These are phyloP conservation scores for Geranomyces variabilis DNA, from an alignment of 192 early-diverging fungal genomes.

Conservation along the genomic window DNA sequence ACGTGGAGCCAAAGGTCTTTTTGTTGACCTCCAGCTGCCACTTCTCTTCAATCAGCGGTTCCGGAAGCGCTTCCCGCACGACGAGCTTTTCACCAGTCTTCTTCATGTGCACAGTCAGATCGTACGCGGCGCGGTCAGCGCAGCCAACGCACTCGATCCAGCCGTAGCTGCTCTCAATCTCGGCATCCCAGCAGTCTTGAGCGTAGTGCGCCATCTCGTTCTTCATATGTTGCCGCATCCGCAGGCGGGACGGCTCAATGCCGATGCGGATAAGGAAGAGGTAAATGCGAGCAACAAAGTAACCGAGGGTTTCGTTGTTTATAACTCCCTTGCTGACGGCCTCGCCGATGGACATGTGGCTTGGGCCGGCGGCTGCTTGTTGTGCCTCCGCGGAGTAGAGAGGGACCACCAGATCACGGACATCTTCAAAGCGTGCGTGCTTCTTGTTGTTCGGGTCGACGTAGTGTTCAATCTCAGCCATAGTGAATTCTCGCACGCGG, in stretches of 20 bases:
- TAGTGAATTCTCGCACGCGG: slow-evolving; percentile 96
- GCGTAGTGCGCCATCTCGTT: slow-evolving; percentile 99
- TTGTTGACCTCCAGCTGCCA: slow-evolving; percentile 88
- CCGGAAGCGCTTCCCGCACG: slow-evolving; percentile 84
- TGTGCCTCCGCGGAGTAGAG: slow-evolving; percentile 81
- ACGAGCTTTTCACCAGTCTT: slow-evolving; percentile 91
- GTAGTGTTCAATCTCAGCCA: slow-evolving; percentile 99
- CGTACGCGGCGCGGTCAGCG: slow-evolving; percentile 98
- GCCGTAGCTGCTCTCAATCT: slow-evolving; percentile 91
- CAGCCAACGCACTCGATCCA: slow-evolving; percentile 99
- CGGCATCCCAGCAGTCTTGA: slow-evolving; percentile 94
- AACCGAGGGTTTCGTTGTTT: slow-evolving; percentile 98
- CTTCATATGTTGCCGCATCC: slow-evolving; percentile 98
- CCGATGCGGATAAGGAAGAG: slow-evolving; percentile 89
- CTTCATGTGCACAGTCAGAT: slow-evolving; percentile 88
- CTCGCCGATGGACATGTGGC: slow-evolving; percentile 84
- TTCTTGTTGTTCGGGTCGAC: slow-evolving; percentile 93
- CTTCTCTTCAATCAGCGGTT: slow-evolving; percentile 77
- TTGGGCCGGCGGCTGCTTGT: slow-evolving; percentile 71
- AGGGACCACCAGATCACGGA: slow-evolving; percentile 74
- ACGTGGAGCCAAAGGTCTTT: slow-evolving; percentile 85
- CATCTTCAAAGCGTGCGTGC: slow-evolving; percentile 88
- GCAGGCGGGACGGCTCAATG: slow-evolving; percentile 79
- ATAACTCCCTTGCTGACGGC: slow-evolving; percentile 85
- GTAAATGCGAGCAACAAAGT: slow-evolving; percentile 96